phyloP scores from a whole-genome alignment of 2,329 filamentous ascomycete species.

The Ophiosphaerella herpotricha region DNA sequence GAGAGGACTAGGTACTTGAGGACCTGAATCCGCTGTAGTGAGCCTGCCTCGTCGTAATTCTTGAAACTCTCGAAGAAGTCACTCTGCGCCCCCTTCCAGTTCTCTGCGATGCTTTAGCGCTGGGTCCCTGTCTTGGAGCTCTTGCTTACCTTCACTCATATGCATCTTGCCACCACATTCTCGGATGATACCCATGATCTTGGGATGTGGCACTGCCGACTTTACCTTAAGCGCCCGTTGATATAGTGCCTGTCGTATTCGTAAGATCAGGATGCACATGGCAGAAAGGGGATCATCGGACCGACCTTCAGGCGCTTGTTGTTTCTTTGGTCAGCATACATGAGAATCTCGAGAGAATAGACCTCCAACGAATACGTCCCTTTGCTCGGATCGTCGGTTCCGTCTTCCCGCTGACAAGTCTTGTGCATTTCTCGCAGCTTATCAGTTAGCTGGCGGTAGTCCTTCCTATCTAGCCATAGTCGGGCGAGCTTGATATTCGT shows the following conservation, averaged over 20 bases:
- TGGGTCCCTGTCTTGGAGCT: conserved; percentile 11
- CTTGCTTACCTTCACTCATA: conserved; percentile 77
- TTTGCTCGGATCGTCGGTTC: conserved; percentile 88
- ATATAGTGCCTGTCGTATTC: conserved; percentile 67
- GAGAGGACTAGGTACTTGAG: conserved; percentile 95
- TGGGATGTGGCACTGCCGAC: conserved; percentile 96
- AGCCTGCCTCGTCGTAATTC: conserved; percentile 98
- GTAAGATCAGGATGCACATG: conserved; percentile 29
- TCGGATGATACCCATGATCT: conserved; percentile 98
- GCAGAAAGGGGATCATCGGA: conserved; percentile 18
- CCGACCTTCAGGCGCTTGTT: conserved; percentile 89
- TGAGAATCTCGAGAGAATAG: conserved; percentile 96
- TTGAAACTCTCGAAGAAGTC: conserved; percentile 99
- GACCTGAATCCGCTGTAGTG: conserved; percentile 93
- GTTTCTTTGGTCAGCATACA: conserved; percentile 96
- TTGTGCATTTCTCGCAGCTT: conserved; percentile 89
- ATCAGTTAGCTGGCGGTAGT: conserved; percentile 77
- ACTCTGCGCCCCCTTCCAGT: conserved; percentile 95
- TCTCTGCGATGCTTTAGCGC: conserved; percentile 62
- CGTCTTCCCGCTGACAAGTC: conserved; percentile 85
- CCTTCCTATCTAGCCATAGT: conserved; percentile 86
- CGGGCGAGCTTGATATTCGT: conserved; percentile 97
- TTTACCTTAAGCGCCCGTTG: conserved; percentile 88
- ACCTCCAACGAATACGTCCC: conserved; percentile 95
- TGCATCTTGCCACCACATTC: conserved; percentile 99